Conservation (phyloP, 1,284 basidiomycete genomes). For the Apiotrichum domesticum region DNA sequence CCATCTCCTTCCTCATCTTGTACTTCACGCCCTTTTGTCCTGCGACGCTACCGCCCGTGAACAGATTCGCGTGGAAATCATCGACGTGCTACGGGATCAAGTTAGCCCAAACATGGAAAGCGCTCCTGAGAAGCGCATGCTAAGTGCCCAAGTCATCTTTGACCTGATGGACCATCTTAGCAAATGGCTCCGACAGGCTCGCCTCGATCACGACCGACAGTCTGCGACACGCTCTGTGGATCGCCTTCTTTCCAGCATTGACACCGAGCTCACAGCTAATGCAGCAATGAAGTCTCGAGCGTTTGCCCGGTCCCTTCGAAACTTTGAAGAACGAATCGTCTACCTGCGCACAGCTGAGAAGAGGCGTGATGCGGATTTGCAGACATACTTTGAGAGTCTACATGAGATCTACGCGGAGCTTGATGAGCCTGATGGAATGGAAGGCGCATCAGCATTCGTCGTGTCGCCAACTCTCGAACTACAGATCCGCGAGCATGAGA, state of each 20-base stretch:
- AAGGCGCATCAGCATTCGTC: conserved; percentile 86
- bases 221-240: conserved; percentile 60
- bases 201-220: conserved; percentile 51
- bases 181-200: conserved; percentile 66
- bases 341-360: conserved; percentile 51
- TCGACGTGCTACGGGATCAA: conserved; percentile 81
- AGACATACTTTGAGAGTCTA: conserved; percentile 79
- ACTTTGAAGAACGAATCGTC: conserved; percentile 76
- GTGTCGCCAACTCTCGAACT: conserved; percentile 87
- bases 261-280: conserved; percentile 82
- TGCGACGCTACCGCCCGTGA: conserved; percentile 60
- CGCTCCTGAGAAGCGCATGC: conserved; percentile 66
- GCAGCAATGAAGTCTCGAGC: conserved; percentile 92
- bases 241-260: conserved; percentile 71
- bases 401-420: conserved; percentile 95
- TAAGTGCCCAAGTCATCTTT: conserved; percentile 91
- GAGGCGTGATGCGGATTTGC: conserved; percentile 53
- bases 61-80: conserved; percentile 69
- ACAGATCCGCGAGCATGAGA: conserved; percentile 97
- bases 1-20: conserved; percentile 84
- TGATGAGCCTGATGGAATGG: conserved; percentile 99
- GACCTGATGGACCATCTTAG: conserved; percentile 91
- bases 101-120: conserved; percentile 59
- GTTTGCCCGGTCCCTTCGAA: conserved; percentile 89
- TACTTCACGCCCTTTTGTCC: conserved; percentile 78